Evolutionary conservation across 768 basidiomycete species (phyloP).

Genomic region (Phanerochaete carnosa): DNA sequence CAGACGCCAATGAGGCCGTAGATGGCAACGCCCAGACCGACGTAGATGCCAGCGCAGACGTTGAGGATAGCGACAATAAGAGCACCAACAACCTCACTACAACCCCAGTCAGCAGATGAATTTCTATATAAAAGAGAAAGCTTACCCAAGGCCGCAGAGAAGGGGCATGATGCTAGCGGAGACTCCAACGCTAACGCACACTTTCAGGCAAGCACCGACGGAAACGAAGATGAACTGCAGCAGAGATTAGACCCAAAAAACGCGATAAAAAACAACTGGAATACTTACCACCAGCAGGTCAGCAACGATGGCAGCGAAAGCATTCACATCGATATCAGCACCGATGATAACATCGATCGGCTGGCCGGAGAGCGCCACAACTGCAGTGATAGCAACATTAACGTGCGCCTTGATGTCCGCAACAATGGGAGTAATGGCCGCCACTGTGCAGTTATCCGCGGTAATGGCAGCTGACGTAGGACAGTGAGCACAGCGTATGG

Average conservation of each 20-base stretch:
- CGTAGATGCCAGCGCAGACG: conserved; percentile 19
- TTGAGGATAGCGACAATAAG: conserved; percentile 22
- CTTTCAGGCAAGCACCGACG: conserved; percentile 20
- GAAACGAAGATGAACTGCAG: conserved; percentile 27
- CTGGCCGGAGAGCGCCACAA: conserved; percentile 26
- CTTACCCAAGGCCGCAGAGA: conserved; percentile 24
- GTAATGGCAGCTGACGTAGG: conserved; percentile 1
- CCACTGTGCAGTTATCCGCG: conserved; percentile 21
- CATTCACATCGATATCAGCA: conserved; percentile 18
- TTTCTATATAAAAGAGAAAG: neutral
- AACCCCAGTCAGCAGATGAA: neutral
- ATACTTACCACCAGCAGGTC: conserved; percentile 19
- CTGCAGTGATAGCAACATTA: conserved; percentile 16
- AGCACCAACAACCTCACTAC: conserved; percentile 20
- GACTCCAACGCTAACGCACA: conserved; percentile 12
- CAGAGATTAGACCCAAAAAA: neutral
- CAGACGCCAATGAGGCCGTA: conserved; percentile 19
- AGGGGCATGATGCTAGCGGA: conserved; percentile 18
- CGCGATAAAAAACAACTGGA: neutral
- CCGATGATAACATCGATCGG: conserved; percentile 24
- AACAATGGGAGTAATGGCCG: conserved; percentile 20
- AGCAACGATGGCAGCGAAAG: conserved; percentile 24
- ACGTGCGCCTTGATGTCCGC: conserved; percentile 23
- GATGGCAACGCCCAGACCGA: conserved; percentile 22
- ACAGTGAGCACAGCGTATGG: neutral